phyloP scores from a whole-genome alignment of 2,329 filamentous ascomycete species.

The Colletotrichum euphorbiae region DNA sequence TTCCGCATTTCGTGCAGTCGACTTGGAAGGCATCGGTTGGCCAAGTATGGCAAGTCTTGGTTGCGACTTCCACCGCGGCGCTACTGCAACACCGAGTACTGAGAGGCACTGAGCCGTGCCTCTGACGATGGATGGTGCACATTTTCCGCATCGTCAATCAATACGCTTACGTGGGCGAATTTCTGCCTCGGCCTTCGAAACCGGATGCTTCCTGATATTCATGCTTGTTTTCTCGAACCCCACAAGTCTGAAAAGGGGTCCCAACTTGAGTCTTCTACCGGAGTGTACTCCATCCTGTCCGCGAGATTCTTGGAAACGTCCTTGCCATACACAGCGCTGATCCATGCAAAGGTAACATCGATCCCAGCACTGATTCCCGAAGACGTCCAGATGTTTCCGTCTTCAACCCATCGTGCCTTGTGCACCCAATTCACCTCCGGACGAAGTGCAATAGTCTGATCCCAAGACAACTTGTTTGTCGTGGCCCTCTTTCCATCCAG shows the following conservation, averaged over 20 bases:
- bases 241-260: conserved; percentile 65
- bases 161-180: background rate
- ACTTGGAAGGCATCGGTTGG: no score
- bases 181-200: background rate
- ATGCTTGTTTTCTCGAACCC: background rate
- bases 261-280: conserved; percentile 59
- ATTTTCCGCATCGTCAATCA: no score
- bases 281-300: conserved; percentile 67
- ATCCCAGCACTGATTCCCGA: conserved; percentile 71
- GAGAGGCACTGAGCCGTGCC: no score
- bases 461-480: conserved; percentile 66
- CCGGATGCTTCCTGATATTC: background rate
- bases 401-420: conserved; percentile 67
- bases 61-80: background rate
- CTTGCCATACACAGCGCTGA: conserved; percentile 65
- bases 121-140: no score
- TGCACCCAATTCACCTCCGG: conserved; percentile 62
- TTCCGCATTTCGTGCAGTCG: background rate
- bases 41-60: background rate
- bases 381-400: conserved; percentile 69
- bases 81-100: background rate
- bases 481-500: conserved; percentile 66
- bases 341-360: conserved; percentile 69
- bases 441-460: conserved; percentile 52
- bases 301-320: conserved; percentile 61